Evolutionary conservation across 345 rosid genomes (phyloP), one percentile per base, ranked within the genome.

Genomic region (Boechera stricta): DNA sequence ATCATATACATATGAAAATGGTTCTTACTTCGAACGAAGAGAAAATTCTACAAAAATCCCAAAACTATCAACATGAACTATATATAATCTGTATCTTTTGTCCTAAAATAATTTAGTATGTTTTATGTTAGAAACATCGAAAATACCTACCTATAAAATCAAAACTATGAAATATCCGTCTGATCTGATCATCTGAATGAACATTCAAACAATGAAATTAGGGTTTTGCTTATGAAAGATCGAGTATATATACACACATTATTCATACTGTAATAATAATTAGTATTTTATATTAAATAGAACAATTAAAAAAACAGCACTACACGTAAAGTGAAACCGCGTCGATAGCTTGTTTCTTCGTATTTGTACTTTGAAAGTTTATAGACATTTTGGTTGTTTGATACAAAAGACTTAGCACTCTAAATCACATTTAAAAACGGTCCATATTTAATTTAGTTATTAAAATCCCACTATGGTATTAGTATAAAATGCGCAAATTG

Each of bases 291-390:
- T 32, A 45, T 2, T 12, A n/a, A 9, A 42, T 18, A 5, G 15
- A 47, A 56, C 21, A 29, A 38, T 28, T 10, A 21, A 68, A 26
- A 44, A 31, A 55, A 38, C 28, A 13, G 21, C 64, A 69, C 13
- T 28, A 69, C 44, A 33, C 26, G 33, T 45, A 55, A 71, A 71
- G 57, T 71, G 21, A 36, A 49, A 72, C 56, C 76, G 52, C 76
- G 61, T 72, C 69, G 60, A 62, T 51, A 4, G 7, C n/a, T 10
- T 36, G 31, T 61, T 24, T 49, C 63, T 39, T 60, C 36, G 15
- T 28, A 16, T 15, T 21, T 48, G 47, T 18, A 60, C 6, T 35
- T 13, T 9, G 2, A 24, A 48, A 44, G 67, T 47, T n/a, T 36
- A 21, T 21, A 61, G 2, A 38, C 21, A 36, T 51, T 5, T 8